Evolutionary conservation across 257 asterid genomes (phyloP), one percentile per base, ranked within the genome.

Genomic region (Primulina eburnea): DNA sequence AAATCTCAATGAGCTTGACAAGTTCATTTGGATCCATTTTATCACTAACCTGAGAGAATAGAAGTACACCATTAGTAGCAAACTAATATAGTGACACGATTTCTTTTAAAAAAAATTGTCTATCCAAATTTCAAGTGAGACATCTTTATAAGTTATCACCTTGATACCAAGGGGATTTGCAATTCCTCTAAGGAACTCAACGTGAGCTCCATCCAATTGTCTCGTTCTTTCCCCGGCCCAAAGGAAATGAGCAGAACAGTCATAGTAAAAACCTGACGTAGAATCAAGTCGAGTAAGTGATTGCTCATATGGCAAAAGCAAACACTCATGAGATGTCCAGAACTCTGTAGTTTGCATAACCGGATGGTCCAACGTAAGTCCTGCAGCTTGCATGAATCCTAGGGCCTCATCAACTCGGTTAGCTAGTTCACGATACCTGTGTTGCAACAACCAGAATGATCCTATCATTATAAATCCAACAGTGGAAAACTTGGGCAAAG

Each of bases 221-320:
- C 96, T 76, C 7, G 96, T 89, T 70, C 96, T 82, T 75, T 89
- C 96, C 52, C 96, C 96, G 26, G 33, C 96, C 96, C 96, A 89
- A 53, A 89, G 77, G 37, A 89, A 73, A 81, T 89, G 96, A 21
- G 96, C 96, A 2, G 96, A 87, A 64, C 96, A 89, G 57, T 89
- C 96, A 40, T 89, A 89, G 75, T 85, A 83, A 30, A 83, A 82
- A 43, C 91, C 96, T 65, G 96, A 87, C 6, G 96, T 89, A 9
- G 96, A 89, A 68, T 89, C 96, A 56, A 83, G 73, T 17, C 96
- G 79, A 34, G 96, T 89, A 26, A 89, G 91, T 37, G 96, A 84
- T 65, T 85, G 91, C 83, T 89, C 96, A 40, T 87, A 89, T 24
- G 96, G 96, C 78, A 89, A 75, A 71, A 80, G 90, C 84, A 89